A percentile compares a stretch with the other conserved stretches of the same genome.
phyloP scores from a whole-genome alignment of 352 stramenopile genomes.

The Elongisporangium anandrum region DNA sequence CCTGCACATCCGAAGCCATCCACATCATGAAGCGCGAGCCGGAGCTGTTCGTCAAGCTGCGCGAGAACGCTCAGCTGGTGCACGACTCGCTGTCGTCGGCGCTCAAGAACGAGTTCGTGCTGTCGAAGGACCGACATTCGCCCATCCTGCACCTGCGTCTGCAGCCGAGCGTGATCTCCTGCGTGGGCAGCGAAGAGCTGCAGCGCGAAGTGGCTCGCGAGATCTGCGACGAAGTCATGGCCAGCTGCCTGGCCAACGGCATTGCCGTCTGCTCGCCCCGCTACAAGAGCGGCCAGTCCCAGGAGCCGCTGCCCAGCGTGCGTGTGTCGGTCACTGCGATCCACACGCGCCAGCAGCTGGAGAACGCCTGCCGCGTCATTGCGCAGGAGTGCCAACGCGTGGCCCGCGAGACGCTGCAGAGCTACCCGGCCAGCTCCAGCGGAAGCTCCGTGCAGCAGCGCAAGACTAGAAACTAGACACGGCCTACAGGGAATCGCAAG shows the following conservation, averaged over 20 bases:
- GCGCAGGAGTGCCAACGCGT: constrained; percentile 49
- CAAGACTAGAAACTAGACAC: constrained; percentile 18
- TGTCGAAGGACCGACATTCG: constrained; percentile 63
- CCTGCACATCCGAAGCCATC: constrained; percentile 84
- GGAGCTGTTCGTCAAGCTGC: constrained; percentile 62
- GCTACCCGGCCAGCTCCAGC: constrained; percentile 16
- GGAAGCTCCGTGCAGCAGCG: constrained; percentile 32
- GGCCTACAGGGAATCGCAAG: neutral
- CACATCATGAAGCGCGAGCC: constrained; percentile 80
- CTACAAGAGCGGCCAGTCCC: constrained; percentile 62
- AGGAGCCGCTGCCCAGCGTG: constrained; percentile 66
- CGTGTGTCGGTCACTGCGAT: constrained; percentile 71
- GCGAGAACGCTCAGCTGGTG: constrained; percentile 55
- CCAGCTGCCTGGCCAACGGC: constrained; percentile 52
- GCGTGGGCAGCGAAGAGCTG: constrained; percentile 34
- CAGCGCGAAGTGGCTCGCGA: constrained; percentile 45
- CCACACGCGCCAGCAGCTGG: constrained; percentile 53
- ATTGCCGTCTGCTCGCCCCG: constrained; percentile 70
- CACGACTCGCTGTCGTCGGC: constrained; percentile 43
- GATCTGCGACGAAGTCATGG: constrained; percentile 64
- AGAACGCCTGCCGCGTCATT: constrained; percentile 51
- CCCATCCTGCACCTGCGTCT: constrained; percentile 71
- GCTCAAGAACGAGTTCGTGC: constrained; percentile 30
- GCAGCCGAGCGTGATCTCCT: constrained; percentile 30
- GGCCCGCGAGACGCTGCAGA: constrained; percentile 36